Evolutionary conservation across 176 grass and related monocot species (phyloP).

Genomic region (Neostapfia colusana): DNA sequence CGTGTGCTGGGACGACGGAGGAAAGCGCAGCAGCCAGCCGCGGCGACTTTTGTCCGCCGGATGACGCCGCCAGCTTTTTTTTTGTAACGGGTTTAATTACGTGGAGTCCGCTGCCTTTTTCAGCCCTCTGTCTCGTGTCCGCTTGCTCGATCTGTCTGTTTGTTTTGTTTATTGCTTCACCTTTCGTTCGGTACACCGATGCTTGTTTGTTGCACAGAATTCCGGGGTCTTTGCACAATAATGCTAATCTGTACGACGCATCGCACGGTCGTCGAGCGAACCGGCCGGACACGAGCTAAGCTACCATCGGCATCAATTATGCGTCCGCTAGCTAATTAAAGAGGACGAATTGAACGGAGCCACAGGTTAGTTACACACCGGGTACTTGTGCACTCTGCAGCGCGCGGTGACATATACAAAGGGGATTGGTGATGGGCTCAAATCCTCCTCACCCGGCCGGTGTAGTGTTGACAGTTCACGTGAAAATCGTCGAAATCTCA

Average conservation of each 20-base stretch:
- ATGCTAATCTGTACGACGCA: conserved; percentile 21
- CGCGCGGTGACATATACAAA: too few relatives aligned
- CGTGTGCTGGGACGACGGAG: not conserved
- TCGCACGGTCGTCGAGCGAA: conserved; percentile 6
- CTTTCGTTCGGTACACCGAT: conserved; percentile 39
- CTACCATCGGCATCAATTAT: conserved; percentile 16
- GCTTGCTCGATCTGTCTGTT: not conserved
- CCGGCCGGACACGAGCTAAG: not conserved
- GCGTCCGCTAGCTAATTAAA: not conserved
- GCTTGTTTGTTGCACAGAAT: conserved; percentile 30
- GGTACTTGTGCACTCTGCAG: conserved; percentile 3
- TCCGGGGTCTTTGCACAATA: not conserved
- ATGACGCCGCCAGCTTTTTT: conserved; percentile 34
- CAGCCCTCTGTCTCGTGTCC: conserved; percentile 12
- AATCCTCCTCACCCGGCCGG: too few relatives aligned
- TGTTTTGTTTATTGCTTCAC: conserved; percentile 10
- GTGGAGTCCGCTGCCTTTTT: conserved; percentile 20
- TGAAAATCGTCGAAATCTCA: too few relatives aligned
- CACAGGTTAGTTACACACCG: conserved; percentile 19
- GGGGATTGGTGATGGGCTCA: too few relatives aligned
- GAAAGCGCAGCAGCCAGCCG: not conserved
- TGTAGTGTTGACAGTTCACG: too few relatives aligned
- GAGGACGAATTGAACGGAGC: not conserved
- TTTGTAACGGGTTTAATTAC: conserved; percentile 33
- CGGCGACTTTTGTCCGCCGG: conserved; percentile 40